Conservation (phyloP, 2,329 filamentous ascomycete genomes). For the Penicillium thymicola region DNA sequence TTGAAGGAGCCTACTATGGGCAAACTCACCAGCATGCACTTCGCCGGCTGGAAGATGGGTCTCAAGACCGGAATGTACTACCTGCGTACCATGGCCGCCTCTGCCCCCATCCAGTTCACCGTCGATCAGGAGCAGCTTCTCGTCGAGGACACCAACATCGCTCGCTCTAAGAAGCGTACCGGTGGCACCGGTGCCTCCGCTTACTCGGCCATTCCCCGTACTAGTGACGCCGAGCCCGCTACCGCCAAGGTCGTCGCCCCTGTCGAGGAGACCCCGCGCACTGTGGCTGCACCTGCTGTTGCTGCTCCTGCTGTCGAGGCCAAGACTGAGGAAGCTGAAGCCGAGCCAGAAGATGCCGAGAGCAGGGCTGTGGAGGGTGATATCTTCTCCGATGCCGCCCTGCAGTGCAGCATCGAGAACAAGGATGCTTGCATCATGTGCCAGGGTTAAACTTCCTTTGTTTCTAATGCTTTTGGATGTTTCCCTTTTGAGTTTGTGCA, state of each 20-base stretch:
- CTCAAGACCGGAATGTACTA: conserved; percentile 99
- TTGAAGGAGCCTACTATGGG: conserved; percentile 99
- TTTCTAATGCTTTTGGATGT: conserved; percentile 12
- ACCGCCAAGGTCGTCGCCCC: conserved; percentile 48
- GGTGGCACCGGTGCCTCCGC: conserved; percentile 57
- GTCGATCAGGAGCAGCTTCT: conserved; percentile 95
- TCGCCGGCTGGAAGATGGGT: conserved; percentile 97
- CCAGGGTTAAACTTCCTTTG: conserved; percentile 64
- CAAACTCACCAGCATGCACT: conserved; percentile 99
- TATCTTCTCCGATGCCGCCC: conserved; percentile 89
- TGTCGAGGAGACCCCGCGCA: conserved; percentile 22
- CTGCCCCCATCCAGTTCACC: conserved; percentile 96
- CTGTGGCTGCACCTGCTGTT: conserved; percentile 60
- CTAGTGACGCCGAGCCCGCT: conserved; percentile 62
- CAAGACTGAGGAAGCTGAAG: conserved; percentile 64
- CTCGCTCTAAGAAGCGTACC: conserved; percentile 68
- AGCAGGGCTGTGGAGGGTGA: conserved; percentile 77
- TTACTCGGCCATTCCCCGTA: conserved; percentile 61
- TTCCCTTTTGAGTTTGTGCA: conserved; percentile 12
- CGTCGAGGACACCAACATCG: conserved; percentile 75
- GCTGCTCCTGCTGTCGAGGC: conserved; percentile 64
- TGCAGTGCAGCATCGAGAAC: conserved; percentile 97
- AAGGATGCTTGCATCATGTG: conserved; percentile 95
- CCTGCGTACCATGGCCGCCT: conserved; percentile 93
- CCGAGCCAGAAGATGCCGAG: conserved; percentile 63